Evolutionary conservation across 106 monocot species (phyloP), one percentile per base, ranked within the genome.

Genomic region (Allium cepa): DNA sequence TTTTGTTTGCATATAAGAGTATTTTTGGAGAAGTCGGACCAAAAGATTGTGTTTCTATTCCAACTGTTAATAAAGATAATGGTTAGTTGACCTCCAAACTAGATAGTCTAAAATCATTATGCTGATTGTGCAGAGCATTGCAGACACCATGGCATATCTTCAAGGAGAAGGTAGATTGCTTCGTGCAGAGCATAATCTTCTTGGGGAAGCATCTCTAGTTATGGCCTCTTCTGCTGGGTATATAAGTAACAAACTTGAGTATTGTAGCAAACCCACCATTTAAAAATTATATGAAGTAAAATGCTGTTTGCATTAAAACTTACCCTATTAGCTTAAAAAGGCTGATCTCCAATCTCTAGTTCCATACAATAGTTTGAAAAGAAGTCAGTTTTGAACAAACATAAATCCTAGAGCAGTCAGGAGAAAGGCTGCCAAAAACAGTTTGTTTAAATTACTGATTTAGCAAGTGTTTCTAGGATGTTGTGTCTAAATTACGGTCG

Each of bases 211-310:
- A 77, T 90, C 93, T 85, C 89, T 99, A 74, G 79, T 99, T 47
- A 99, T 90, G 93, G 84, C 87, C 48, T 93, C 90, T 53, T 87
- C 90, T 76, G 76, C 87, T 77, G 99, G 99, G 99, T 99, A 83
- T 64, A 18, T 49, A 56, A 47, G 22, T 22, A 22, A 22, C 22
- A 22, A 22, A 22, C 22, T 22, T 22, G 36, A 36, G 36, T 5
- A 4, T 36, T 36, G 36, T 4, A 4, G 36, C 36, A 36, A 36
- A 36, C 36, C 5, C 36, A 36, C 36, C 36, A 0, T 36, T 36
- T 36, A 36, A 36, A 4, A 36, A 36, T 36, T 36, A 36, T 1
- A 4, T 36, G 3, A 36, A 36, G 36, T 36, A 36, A 36, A 36
- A 36, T 36, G 36, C 36, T 36, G 36, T 36, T 36, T 36, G 36